Evolutionary conservation across 2,329 filamentous ascomycete species (phyloP).

Genomic region (Fusarium siculi): DNA sequence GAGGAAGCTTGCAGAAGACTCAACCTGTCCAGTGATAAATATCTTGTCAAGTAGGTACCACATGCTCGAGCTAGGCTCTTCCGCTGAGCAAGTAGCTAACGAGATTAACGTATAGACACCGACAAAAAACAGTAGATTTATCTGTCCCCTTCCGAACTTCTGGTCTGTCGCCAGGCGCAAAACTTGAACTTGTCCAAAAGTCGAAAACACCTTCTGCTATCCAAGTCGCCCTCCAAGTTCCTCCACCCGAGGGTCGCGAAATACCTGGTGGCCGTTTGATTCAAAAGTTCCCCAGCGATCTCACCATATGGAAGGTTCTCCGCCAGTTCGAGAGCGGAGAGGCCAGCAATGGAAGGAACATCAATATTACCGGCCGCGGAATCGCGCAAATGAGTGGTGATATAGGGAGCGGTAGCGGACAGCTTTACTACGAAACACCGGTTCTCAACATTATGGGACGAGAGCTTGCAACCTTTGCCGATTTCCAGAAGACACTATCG

Average conservation of each 20-base stretch:
- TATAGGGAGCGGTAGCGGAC: conserved; percentile 69
- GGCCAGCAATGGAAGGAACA: conserved; percentile 66
- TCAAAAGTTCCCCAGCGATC: conserved; percentile 88
- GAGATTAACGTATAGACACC: conserved; percentile 65
- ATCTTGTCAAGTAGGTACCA: conserved; percentile 77
- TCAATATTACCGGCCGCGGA: conserved; percentile 87
- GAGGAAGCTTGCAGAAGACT: conserved; percentile 89
- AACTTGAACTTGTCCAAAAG: conserved; percentile 88
- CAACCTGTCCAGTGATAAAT: conserved; percentile 76
- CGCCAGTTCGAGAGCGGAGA: conserved; percentile 87
- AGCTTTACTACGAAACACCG: conserved; percentile 89
- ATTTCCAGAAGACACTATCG: conserved; percentile 88
- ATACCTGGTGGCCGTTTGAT: conserved; percentile 75
- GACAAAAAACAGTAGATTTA: conserved; percentile 86
- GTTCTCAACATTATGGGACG: conserved; percentile 85
- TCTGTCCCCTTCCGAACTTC: conserved; percentile 86
- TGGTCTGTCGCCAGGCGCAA: conserved; percentile 85
- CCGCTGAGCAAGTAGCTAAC: background rate
- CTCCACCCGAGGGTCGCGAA: conserved; percentile 73
- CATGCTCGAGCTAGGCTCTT: background rate
- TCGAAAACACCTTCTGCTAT: conserved; percentile 88
- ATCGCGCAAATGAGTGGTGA: conserved; percentile 70
- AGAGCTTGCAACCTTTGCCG: conserved; percentile 79
- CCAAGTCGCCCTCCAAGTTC: conserved; percentile 88
- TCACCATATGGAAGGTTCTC: conserved; percentile 88